These are phyloP conservation scores for Eleusine coracana DNA, from an alignment of 176 grass and related monocot species.

Conservation along the genomic window DNA sequence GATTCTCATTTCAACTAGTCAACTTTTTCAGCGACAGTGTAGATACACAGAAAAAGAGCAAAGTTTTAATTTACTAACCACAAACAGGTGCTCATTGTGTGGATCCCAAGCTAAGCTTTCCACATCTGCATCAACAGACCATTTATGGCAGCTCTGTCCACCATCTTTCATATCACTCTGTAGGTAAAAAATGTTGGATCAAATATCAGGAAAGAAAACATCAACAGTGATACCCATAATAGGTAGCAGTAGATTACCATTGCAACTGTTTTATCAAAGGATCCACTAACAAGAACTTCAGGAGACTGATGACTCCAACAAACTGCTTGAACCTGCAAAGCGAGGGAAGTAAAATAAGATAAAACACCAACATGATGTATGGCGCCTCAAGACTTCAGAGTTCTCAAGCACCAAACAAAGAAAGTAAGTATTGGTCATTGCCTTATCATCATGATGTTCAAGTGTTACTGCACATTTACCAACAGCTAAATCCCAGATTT, in stretches of 20 bases:
- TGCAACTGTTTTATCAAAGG: constrained; percentile 71
- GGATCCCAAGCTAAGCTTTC: constrained; percentile 96
- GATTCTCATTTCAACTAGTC: neutral
- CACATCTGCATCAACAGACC: constrained; percentile 72
- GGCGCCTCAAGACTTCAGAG: neutral
- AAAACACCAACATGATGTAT: constrained; percentile 5
- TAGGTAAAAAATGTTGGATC: constrained; percentile 35
- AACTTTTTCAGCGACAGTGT: constrained; percentile 13
- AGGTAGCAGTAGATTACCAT: constrained; percentile 39
- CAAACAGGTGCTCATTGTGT: constrained; percentile 72
- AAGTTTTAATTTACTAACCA: constrained; percentile 51
- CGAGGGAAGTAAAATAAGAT: neutral
- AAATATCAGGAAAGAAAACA: neutral
- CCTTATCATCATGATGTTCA: constrained; percentile 89
- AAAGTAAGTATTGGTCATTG: constrained; percentile 35
- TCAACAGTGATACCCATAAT: constrained; percentile 7
- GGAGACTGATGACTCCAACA: constrained; percentile 70
- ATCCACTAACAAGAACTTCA: constrained; percentile 92
- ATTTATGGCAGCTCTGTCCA: constrained; percentile 60
- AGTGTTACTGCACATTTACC: constrained; percentile 80
- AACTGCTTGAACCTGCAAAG: constrained; percentile 81
- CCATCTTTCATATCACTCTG: constrained; percentile 87
- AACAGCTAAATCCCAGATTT: constrained; percentile 80
- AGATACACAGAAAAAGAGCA: constrained; percentile 14
- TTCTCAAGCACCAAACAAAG: neutral